Base-by-base conservation (phyloP, 192 early-diverging fungal genomes). In the Coemansia umbellata region DNA sequence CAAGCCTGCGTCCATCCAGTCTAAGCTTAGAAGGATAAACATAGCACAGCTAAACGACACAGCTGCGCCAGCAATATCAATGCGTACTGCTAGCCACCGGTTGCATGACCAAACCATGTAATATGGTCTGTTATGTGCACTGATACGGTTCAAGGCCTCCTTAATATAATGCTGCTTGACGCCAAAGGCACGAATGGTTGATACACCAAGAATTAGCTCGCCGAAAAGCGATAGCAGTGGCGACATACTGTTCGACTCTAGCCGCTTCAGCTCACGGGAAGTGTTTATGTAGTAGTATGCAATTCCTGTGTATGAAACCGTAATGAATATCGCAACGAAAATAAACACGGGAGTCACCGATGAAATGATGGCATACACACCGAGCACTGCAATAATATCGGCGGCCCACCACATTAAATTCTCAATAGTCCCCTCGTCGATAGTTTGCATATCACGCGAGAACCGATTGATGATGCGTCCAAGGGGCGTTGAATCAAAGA, bases 401-500 rank as follows among this genome's bases (percentile, higher is more conserved):
- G 55, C 41, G 31, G 87, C 47, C 17, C 84, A 78, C 58, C 73
- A 83, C 17, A 70, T 60, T 11, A 81, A 47, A 13, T 61, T 53
- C 17, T 81, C 79, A 37, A 80, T 78, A 30, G 85, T 63, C 3
- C 45, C 51, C 37, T 84, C 82, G 63, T 95, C 92, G 55, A 94
- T 63, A 4, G 80, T 80, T 24, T 87, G 82, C 55, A 94, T 86
- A 74, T 97, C 90, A 14, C 86, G 85, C 18, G 88, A 87, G 64
- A 91, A 92, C 27, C 94, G 67, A 66, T 92, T 95, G 51, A 88
- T 83, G 45, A 93, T 87, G 19, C 87, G 81, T 23, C 92, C 92
- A 6, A 90, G 60, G 18, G 93, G 93, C 3, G 87, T 91, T 11
- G 87, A 79, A 50, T 93, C 91, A 69, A 89, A 96, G 80, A 93